These are phyloP conservation scores for Cryptococcus deneoformans DNA, from an alignment of 1,284 basidiomycete species.

Conservation along the genomic window DNA sequence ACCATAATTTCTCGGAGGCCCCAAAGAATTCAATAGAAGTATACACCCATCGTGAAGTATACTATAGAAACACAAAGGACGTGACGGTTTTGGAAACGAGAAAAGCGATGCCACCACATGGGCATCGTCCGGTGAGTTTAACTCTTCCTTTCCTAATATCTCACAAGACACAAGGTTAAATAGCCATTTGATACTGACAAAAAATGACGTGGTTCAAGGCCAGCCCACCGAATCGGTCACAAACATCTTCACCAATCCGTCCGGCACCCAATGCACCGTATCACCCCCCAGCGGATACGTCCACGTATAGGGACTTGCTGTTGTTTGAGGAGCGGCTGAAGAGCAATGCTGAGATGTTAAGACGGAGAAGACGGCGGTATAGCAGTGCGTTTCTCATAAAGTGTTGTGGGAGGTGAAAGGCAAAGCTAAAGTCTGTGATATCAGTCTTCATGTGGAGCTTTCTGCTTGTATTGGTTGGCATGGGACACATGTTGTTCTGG, in stretches of 20 bases:
- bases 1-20: too few species aligned
- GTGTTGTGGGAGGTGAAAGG: background rate
- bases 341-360: conserved; percentile 78
- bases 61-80: too few species aligned
- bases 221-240: too few species aligned
- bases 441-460: conserved; percentile 44
- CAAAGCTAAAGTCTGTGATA: background rate
- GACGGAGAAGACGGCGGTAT: conserved; percentile 79
- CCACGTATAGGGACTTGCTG: conserved; percentile 83
- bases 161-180: too few species aligned
- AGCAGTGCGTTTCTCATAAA: conserved; percentile 61
- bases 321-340: conserved; percentile 96
- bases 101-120: too few species aligned
- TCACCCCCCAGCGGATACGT: conserved; percentile 67
- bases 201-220: conserved; percentile 19
- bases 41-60: too few species aligned
- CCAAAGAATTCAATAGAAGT: too few species aligned
- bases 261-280: conserved; percentile 48
- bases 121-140: too few species aligned
- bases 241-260: conserved; percentile 6
- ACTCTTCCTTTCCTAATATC: too few species aligned
- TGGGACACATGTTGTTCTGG: conserved; percentile 31
- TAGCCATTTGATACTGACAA: too few species aligned
- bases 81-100: too few species aligned
- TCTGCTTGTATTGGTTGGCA: conserved; percentile 23